These are phyloP conservation scores for Arabidopsis arenosa DNA, from an alignment of 345 rosid species.

Conservation along the genomic window DNA sequence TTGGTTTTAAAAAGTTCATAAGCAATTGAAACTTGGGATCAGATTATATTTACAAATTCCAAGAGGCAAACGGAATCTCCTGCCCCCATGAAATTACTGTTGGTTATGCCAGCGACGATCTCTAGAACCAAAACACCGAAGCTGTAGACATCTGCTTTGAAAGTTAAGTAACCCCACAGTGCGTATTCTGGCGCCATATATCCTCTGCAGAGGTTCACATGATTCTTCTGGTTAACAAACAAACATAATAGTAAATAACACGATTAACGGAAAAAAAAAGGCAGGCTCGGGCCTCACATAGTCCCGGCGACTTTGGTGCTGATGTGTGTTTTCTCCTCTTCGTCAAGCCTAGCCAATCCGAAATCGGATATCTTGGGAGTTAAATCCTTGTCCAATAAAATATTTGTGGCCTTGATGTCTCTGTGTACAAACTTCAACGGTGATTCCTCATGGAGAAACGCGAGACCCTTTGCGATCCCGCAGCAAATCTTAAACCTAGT, in stretches of 20 bases:
- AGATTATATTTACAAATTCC: slow-evolving; percentile 54
- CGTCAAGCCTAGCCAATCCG: slow-evolving; percentile 66
- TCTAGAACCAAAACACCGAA: slow-evolving; percentile 65
- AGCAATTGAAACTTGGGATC: neutral
- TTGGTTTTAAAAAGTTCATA: neutral
- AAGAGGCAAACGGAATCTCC: slow-evolving; percentile 54
- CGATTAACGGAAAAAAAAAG: neutral
- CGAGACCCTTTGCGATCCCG: slow-evolving; percentile 67
- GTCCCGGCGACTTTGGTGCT: slow-evolving; percentile 75
- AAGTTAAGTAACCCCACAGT: slow-evolving; percentile 61
- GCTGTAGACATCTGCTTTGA: slow-evolving; percentile 74
- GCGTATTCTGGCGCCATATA: slow-evolving; percentile 79
- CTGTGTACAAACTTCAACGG: slow-evolving; percentile 64
- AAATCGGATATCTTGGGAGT: slow-evolving; percentile 72
- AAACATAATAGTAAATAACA: slow-evolving; percentile 8
- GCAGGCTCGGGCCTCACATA: slow-evolving; percentile 44
- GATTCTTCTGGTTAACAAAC: slow-evolving; percentile 27
- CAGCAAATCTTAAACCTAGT: slow-evolving; percentile 54
- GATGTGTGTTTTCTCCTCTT: slow-evolving; percentile 59
- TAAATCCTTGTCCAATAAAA: slow-evolving; percentile 53
- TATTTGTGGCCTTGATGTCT: slow-evolving; percentile 71
- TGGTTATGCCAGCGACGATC: slow-evolving; percentile 58
- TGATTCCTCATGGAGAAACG: slow-evolving; percentile 68
- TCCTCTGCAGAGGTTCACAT: slow-evolving; percentile 46
- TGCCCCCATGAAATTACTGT: slow-evolving; percentile 51